These are phyloP conservation scores for Telfairia occidentalis DNA, from an alignment of 331 rosid species.

Conservation along the genomic window DNA sequence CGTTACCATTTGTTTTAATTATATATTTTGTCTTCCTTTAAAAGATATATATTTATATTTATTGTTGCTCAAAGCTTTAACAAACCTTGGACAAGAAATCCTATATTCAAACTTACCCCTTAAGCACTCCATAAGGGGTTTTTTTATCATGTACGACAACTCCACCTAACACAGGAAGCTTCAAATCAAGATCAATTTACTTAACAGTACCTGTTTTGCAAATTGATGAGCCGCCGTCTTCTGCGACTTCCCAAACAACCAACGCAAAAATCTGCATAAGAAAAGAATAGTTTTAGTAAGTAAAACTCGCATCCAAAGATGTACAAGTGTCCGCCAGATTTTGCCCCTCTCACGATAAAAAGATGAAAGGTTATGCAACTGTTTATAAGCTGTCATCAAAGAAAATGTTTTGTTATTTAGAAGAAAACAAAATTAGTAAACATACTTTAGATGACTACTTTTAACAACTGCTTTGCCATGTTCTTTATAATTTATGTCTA, in stretches of 20 bases:
- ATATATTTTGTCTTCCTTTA: neutral
- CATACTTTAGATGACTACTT: neutral
- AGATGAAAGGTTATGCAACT: neutral
- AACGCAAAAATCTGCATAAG: neutral
- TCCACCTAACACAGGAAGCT: neutral
- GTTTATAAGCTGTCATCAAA: neutral
- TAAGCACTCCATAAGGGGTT: neutral
- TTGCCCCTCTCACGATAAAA: neutral
- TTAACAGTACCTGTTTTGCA: neutral
- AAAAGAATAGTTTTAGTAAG: neutral
- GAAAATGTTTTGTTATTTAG: neutral
- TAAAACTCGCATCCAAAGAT: neutral
- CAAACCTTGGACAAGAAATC: constrained; percentile 3
- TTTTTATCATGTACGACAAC: neutral
- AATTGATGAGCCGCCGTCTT: neutral
- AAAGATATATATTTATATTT: neutral
- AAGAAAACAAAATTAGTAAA: no score
- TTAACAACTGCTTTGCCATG: neutral
- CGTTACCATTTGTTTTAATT: neutral
- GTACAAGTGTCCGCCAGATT: neutral
- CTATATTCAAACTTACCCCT: neutral
- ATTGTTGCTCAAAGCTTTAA: neutral
- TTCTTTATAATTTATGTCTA: neutral
- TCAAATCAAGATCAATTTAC: neutral
- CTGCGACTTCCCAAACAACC: neutral